Conservation (phyloP, 352 stramenopile species). For the Phytophthora niederhauseri region DNA sequence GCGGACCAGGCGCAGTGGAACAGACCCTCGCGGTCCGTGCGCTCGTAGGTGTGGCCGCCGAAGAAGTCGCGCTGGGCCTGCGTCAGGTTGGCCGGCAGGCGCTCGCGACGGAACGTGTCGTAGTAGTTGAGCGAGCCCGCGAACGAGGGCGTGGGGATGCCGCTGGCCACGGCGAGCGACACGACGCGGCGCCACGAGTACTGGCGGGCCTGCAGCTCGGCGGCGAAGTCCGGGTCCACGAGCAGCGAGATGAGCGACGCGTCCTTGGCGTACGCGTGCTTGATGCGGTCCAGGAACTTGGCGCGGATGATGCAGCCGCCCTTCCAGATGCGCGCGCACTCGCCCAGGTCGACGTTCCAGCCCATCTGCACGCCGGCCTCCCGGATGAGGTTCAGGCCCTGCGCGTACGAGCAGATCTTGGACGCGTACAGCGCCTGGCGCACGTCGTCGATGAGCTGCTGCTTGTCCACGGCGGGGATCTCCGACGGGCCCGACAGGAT, state of each 20-base stretch:
- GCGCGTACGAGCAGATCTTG: slow-evolving; percentile 99
- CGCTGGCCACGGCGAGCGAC: slow-evolving; percentile 94
- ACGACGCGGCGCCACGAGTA: slow-evolving; percentile 97
- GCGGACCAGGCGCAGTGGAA: slow-evolving; percentile 99
- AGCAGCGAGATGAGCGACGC: slow-evolving; percentile 95
- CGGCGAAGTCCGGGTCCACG: slow-evolving; percentile 97
- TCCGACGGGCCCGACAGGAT: slow-evolving; percentile 94
- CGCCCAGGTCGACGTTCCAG: slow-evolving; percentile 97
- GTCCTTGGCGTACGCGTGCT: slow-evolving; percentile 93
- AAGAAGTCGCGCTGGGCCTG: slow-evolving; percentile 99
- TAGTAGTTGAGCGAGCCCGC: slow-evolving; percentile 97
- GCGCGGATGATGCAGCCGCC: slow-evolving; percentile 99
- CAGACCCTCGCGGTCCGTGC: slow-evolving; percentile 93
- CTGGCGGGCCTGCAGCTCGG: slow-evolving; percentile 95
- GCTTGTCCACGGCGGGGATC: slow-evolving; percentile 93
- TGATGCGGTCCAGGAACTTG: slow-evolving; percentile 97
- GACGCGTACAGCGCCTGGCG: slow-evolving; percentile 96
- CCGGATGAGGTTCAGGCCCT: slow-evolving; percentile 96
- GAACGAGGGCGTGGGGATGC: slow-evolving; percentile 93
- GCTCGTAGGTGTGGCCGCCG: slow-evolving; percentile 98
- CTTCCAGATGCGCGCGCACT: slow-evolving; percentile 99
- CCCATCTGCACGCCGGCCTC: slow-evolving; percentile 94
- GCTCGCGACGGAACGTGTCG: slow-evolving; percentile 96
- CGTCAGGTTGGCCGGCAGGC: slow-evolving; percentile 96
- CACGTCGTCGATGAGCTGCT: slow-evolving; percentile 97